phyloP scores from a whole-genome alignment of 2,329 filamentous ascomycete species.

The Penicillium sp. region DNA sequence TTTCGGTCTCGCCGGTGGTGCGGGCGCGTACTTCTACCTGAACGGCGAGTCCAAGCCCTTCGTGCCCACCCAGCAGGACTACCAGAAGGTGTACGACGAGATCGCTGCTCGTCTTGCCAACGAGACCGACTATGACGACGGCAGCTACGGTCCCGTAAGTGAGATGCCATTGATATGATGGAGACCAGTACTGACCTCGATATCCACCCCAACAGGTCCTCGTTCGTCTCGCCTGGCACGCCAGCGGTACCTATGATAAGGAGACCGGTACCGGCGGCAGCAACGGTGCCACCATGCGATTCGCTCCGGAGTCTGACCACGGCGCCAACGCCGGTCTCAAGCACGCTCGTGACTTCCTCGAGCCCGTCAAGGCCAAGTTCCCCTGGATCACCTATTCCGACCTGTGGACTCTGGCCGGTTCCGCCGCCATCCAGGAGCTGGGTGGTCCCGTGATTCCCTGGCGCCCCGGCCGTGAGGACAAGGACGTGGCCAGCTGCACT shows the following conservation, averaged over 20 bases:
- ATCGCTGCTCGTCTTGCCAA: slow-evolving; percentile 78
- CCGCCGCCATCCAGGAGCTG: slow-evolving; percentile 91
- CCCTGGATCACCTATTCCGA: slow-evolving; percentile 97
- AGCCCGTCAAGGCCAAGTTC: slow-evolving; percentile 84
- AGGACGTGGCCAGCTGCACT: slow-evolving; percentile 79
- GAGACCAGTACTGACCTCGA: not conserved
- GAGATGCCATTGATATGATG: not conserved
- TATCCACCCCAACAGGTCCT: slow-evolving; percentile 55
- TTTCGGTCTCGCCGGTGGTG: slow-evolving; percentile 59
- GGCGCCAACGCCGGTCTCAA: slow-evolving; percentile 91
- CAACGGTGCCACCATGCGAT: slow-evolving; percentile 97
- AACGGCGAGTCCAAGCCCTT: slow-evolving; percentile 57
- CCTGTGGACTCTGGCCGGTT: slow-evolving; percentile 88
- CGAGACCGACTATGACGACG: slow-evolving; percentile 93
- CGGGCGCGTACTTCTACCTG: slow-evolving; percentile 64
- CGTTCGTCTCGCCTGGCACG: slow-evolving; percentile 89
- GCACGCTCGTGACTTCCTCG: slow-evolving; percentile 84
- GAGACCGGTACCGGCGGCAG: slow-evolving; percentile 84
- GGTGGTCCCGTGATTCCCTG: slow-evolving; percentile 83
- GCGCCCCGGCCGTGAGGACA: slow-evolving; percentile 80
- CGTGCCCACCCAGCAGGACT: slow-evolving; percentile 77
- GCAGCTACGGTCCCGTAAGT: slow-evolving; percentile 80
- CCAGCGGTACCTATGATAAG: slow-evolving; percentile 87
- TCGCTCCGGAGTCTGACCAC: slow-evolving; percentile 82
- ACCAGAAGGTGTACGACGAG: slow-evolving; percentile 91